Evolutionary conservation across 1,139 yeast genomes (phyloP), one percentile per base, ranked within the genome.

Genomic region (Magnusiomyces tetraspermus): DNA sequence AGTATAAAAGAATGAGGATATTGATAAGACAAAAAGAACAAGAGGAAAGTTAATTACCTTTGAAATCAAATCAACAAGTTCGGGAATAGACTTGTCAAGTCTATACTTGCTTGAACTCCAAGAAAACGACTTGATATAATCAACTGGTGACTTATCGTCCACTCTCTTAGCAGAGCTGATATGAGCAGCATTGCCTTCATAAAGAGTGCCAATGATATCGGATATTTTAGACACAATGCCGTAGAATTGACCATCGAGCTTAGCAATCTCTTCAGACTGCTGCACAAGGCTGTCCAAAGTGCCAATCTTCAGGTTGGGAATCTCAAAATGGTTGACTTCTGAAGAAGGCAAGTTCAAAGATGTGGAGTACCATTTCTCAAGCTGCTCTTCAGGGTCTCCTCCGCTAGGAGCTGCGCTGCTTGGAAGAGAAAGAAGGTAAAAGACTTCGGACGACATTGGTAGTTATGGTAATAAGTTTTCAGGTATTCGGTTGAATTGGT

Each of bases 261-360:
- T 89, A 49, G 79, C 74, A 57, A 94, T 76, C 65, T 90, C 97
- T 63, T 94, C 98, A 66, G 92, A 82, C 69, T 89, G 92, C 63
- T 84, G 82, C 52, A 92, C 95, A 57, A 92, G 76, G 42, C 90
- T 83, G 70, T 94, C 99, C 65, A 92, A 77, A 2, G 97, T 90
- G 37, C 97, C 97, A 60, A 92, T 87, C 70, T 92, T 94, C 70
- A 92, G 90, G 59, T 77, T 82, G n/a, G 97, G 98, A 51, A 89
- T 75, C 44, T 74, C 72, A 57, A 86, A 79, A 53, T 71, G 71
- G 54, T 69, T 65, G 48, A 62, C 61, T 22, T 55, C 58, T 51
- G 60, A 52, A 26, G 59, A 58, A 21, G 63, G 60, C 17, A 66
- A 52, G 26, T 45, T 49, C 40, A 60, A 46, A 38, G 66, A 60